phyloP scores from a whole-genome alignment of 1,139 yeast species.

The Chernovozyma sophiae-reginae region DNA sequence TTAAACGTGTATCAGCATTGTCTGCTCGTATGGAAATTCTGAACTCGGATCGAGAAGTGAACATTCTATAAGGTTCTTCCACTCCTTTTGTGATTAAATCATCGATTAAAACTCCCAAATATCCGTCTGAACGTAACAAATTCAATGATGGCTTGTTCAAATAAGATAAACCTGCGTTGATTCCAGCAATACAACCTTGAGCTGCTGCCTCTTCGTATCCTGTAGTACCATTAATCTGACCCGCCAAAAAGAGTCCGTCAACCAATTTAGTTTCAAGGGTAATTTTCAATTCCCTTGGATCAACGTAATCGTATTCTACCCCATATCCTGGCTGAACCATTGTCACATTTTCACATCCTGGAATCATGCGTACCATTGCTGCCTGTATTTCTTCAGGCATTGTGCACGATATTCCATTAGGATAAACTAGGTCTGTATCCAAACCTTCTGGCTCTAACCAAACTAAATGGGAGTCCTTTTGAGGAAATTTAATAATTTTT shows the following conservation, averaged over 20 bases:
- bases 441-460: constrained; percentile 98
- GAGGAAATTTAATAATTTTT: constrained; percentile 75
- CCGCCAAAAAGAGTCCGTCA: constrained; percentile 81
- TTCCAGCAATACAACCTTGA: constrained; percentile 94
- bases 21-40: constrained; percentile 87
- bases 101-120: constrained; percentile 87
- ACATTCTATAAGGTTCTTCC: constrained; percentile 97
- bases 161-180: constrained; percentile 71
- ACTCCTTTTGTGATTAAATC: constrained; percentile 95
- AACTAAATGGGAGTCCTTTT: constrained; percentile 70
- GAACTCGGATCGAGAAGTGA: constrained; percentile 92
- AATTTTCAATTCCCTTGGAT: constrained; percentile 77
- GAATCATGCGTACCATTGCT: constrained; percentile 67
- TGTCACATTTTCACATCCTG: constrained; percentile 82
- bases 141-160: constrained; percentile 43
- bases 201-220: constrained; percentile 99
- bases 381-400: constrained; percentile 94
- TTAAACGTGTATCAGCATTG: constrained; percentile 85
- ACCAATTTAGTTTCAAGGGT: constrained; percentile 82
- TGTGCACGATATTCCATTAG: constrained; percentile 93
- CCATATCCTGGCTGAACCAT: constrained; percentile 98
- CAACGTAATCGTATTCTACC: constrained; percentile 94
- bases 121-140: constrained; percentile 76
- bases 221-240: constrained; percentile 98
- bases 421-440: constrained; percentile 80